Percentiles rank a stretch among this genome's conserved stretches.
These are phyloP conservation scores for Podila verticillata DNA, from an alignment of 192 early-diverging fungal genomes.

Conservation along the genomic window DNA sequence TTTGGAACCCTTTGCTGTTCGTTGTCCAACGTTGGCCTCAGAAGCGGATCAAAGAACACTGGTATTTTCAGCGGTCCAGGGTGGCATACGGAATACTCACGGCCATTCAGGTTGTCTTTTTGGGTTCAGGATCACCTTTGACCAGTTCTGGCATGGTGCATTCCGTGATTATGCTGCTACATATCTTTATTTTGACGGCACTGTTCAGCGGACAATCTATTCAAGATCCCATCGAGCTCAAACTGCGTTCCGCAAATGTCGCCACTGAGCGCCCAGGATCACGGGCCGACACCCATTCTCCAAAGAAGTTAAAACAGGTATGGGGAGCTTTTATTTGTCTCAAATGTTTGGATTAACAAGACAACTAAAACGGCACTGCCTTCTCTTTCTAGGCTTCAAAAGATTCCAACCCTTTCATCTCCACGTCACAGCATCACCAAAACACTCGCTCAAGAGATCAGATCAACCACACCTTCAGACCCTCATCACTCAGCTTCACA, in stretches of 20 bases:
- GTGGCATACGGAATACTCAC: not conserved
- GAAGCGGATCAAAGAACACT: slow-evolving; percentile 7
- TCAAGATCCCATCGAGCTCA: slow-evolving; percentile 18
- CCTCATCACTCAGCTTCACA: not conserved
- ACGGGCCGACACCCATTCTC: not conserved
- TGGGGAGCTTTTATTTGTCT: too few species aligned
- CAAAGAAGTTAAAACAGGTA: too few species aligned
- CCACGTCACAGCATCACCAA: not conserved
- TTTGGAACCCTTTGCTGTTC: slow-evolving; percentile 27
- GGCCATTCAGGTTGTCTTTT: not conserved
- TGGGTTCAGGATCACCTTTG: not conserved
- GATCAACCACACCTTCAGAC: not conserved
- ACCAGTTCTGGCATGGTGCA: not conserved
- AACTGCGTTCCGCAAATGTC: not conserved
- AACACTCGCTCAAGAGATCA: not conserved
- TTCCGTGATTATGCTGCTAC: not conserved
- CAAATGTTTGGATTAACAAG: too few species aligned
- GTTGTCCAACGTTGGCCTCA: slow-evolving; percentile 8
- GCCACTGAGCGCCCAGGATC: not conserved
- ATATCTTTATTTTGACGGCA: not conserved
- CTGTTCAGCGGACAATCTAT: slow-evolving; percentile 4
- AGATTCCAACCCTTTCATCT: not conserved
- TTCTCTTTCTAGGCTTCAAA: not conserved
- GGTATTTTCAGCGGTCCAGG: slow-evolving; percentile 11
- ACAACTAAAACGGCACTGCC: too few species aligned